Evolutionary conservation across 2,329 filamentous ascomycete species (phyloP).

Genomic region (Pestalotiopsis sp.): DNA sequence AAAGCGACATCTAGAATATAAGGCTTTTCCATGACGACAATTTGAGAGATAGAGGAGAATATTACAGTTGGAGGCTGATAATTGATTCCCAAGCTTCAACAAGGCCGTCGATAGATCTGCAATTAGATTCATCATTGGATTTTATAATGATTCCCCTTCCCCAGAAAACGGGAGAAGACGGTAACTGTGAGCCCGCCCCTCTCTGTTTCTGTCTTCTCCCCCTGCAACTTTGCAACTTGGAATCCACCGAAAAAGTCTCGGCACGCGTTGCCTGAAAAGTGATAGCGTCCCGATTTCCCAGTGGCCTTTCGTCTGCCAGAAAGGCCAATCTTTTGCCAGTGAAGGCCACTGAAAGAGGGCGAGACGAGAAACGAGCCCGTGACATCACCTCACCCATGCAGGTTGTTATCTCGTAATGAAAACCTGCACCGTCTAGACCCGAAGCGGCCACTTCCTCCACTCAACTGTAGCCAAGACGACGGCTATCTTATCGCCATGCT

Average conservation of each 20-base stretch:
- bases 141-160: not conserved
- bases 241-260: slow-evolving; percentile 5
- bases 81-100: too few species aligned
- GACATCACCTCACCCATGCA: slow-evolving; percentile 1
- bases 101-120: not conserved
- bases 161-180: not conserved
- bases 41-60: not conserved
- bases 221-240: not conserved
- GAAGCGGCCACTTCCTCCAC: not conserved
- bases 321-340: too few species aligned
- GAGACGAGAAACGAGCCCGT: not conserved
- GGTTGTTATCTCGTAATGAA: slow-evolving; percentile 3
- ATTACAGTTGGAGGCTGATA: too few species aligned
- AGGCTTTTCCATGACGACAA: not conserved
- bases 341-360: too few species aligned
- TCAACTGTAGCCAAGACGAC: not conserved
- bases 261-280: slow-evolving; percentile 2
- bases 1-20: not conserved
- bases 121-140: not conserved
- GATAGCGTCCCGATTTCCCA: not conserved
- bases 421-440: not conserved
- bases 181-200: not conserved
- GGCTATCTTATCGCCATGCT: slow-evolving; percentile 3
- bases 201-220: not conserved
- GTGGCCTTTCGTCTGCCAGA: not conserved